Evolutionary conservation across 768 basidiomycete genomes (phyloP).

Genomic region (Tubosaeta sp.): DNA sequence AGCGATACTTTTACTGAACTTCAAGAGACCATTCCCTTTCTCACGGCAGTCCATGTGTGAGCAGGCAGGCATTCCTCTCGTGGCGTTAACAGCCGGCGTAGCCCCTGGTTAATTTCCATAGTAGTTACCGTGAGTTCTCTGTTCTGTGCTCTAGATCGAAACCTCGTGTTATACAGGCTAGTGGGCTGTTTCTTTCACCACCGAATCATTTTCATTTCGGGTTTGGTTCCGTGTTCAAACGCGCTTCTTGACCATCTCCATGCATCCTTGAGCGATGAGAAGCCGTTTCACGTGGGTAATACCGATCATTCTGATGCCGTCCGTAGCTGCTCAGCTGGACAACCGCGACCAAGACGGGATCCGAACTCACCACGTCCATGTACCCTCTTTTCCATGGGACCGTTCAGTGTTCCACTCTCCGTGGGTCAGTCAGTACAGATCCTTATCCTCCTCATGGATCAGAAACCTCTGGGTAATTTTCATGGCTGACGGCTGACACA

Average conservation of each 20-base stretch:
- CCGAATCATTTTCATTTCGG: conserved; percentile 24
- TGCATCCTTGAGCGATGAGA: conserved; percentile 8
- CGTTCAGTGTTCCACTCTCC: too few relatives aligned
- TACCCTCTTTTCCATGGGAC: too few relatives aligned
- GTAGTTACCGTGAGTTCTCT: conserved; percentile 17
- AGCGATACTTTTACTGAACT: conserved; percentile 11
- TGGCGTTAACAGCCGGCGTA: conserved; percentile 10
- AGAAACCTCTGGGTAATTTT: conserved; percentile 22
- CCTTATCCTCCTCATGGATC: conserved; percentile 14
- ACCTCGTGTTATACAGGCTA: conserved; percentile 14
- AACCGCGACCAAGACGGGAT: conserved; percentile 4
- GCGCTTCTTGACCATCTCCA: not conserved
- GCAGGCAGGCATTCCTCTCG: conserved; percentile 8
- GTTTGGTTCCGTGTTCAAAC: conserved; percentile 20
- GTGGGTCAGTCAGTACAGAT: not conserved
- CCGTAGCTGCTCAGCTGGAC: conserved; percentile 18
- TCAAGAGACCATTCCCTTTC: conserved; percentile 12
- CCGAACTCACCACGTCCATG: too few relatives aligned
- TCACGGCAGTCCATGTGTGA: conserved; percentile 18
- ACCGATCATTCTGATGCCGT: conserved; percentile 14
- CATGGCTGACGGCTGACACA: not conserved
- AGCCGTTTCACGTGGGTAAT: conserved; percentile 17
- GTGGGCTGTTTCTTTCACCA: conserved; percentile 18
- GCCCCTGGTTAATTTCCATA: conserved; percentile 19
- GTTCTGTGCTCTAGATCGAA: not conserved